Evolutionary conservation across 495 filamentous ascomycete genomes (phyloP).

Genomic region (Darksidea phi): DNA sequence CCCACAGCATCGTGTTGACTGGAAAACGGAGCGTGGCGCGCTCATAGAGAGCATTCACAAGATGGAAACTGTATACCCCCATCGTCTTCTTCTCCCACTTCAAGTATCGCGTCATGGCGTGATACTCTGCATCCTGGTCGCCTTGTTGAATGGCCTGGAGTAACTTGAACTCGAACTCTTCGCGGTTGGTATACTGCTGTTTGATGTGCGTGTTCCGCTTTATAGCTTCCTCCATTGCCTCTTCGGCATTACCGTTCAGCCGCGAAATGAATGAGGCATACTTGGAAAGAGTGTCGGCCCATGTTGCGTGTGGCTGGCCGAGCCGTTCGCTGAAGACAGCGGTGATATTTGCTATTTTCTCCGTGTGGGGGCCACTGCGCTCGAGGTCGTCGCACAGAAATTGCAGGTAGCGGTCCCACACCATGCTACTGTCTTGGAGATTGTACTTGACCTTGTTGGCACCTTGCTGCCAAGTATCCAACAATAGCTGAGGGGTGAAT

Average conservation of each 20-base stretch:
- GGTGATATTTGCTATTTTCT: constrained; percentile 63
- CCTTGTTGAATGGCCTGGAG: constrained; percentile 56
- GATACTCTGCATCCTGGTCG: constrained; percentile 58
- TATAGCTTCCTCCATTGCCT: constrained; percentile 71
- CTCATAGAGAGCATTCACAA: constrained; percentile 74
- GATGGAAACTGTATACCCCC: constrained; percentile 54
- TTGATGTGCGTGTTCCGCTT: constrained; percentile 66
- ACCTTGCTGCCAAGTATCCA: constrained; percentile 77
- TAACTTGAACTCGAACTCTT: constrained; percentile 69
- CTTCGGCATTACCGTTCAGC: constrained; percentile 74
- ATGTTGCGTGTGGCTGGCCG: constrained; percentile 74
- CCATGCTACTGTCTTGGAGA: constrained; percentile 76
- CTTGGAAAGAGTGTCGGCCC: constrained; percentile 78
- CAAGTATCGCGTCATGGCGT: constrained; percentile 70
- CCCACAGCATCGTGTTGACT: constrained; percentile 70
- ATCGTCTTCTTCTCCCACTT: constrained; percentile 71
- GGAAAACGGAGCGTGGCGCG: constrained; percentile 68
- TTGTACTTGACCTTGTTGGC: constrained; percentile 76
- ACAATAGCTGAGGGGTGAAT: constrained; percentile 72
- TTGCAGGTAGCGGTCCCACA: constrained; percentile 82
- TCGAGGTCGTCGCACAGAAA: constrained; percentile 61
- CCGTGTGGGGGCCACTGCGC: constrained; percentile 50
- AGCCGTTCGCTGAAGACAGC: constrained; percentile 72
- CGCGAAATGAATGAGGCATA: constrained; percentile 79
- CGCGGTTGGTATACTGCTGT: constrained; percentile 64